phyloP scores from a whole-genome alignment of 2,329 filamentous ascomycete species.

The Colletotrichum truncatum region DNA sequence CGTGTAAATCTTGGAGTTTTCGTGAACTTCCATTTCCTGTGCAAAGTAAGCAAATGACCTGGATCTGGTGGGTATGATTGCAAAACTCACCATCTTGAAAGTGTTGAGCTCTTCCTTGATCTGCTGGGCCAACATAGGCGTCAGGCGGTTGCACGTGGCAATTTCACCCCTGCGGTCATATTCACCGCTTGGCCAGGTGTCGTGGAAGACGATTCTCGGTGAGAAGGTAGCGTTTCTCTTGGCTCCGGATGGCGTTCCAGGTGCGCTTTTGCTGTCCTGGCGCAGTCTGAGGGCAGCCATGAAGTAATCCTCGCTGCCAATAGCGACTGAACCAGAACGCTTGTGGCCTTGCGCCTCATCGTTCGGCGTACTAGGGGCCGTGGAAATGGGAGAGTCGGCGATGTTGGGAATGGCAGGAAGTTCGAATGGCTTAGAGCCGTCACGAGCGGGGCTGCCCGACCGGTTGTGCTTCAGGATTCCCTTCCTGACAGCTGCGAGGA shows the following conservation, averaged over 20 bases:
- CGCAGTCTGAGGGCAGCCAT: slow-evolving; percentile 78
- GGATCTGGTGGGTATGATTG: background rate
- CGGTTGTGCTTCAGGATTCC: slow-evolving; percentile 88
- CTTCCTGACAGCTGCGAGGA: slow-evolving; percentile 91
- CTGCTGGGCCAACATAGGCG: slow-evolving; percentile 96
- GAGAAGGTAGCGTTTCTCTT: slow-evolving; percentile 82
- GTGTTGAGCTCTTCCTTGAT: slow-evolving; percentile 99
- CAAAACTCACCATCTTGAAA: slow-evolving; percentile 90
- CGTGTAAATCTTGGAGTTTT: slow-evolving; percentile 98
- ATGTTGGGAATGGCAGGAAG: slow-evolving; percentile 70
- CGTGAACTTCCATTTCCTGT: slow-evolving; percentile 99
- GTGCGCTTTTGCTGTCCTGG: slow-evolving; percentile 81
- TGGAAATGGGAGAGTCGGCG: slow-evolving; percentile 84
- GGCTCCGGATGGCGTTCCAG: slow-evolving; percentile 76
- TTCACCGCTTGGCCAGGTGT: slow-evolving; percentile 95
- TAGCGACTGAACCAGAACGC: slow-evolving; percentile 74
- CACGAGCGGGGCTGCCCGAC: slow-evolving; percentile 23
- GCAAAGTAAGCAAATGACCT: slow-evolving; percentile 46
- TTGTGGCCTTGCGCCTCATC: slow-evolving; percentile 77
- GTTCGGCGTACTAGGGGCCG: slow-evolving; percentile 86
- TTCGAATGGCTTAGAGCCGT: slow-evolving; percentile 36
- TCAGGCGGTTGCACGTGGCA: slow-evolving; percentile 96
- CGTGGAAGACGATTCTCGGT: slow-evolving; percentile 91
- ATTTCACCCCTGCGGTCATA: slow-evolving; percentile 97
- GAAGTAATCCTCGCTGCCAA: slow-evolving; percentile 91